Evolutionary conservation across 768 basidiomycete species (phyloP).

Genomic region (Collybia mongolica): DNA sequence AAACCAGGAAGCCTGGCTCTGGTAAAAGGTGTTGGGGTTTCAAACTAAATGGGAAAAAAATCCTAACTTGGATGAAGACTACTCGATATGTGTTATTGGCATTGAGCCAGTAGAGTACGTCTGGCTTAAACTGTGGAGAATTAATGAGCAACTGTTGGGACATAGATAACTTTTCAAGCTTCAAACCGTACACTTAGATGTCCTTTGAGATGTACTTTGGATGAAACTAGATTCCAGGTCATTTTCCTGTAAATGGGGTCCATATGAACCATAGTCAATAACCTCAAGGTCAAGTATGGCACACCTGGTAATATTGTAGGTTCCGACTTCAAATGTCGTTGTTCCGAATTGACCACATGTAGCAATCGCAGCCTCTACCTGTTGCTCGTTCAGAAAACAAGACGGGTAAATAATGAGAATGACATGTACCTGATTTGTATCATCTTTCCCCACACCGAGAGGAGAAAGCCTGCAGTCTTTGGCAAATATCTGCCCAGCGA

Average conservation of each 20-base stretch:
- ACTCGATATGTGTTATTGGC: slow-evolving; percentile 54
- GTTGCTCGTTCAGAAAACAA: background rate
- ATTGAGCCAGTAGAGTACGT: slow-evolving; percentile 57
- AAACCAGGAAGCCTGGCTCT: slow-evolving; percentile 67
- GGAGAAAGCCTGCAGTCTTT: slow-evolving; percentile 26
- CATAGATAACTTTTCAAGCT: background rate
- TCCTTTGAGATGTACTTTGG: slow-evolving; percentile 45
- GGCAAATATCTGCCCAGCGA: no score
- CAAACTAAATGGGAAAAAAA: background rate
- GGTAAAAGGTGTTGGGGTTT: background rate
- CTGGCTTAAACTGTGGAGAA: slow-evolving; percentile 44
- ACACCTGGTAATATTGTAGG: slow-evolving; percentile 53
- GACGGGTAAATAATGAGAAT: background rate
- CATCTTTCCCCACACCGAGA: slow-evolving; percentile 35
- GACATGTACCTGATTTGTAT: slow-evolving; percentile 33
- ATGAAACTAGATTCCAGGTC: slow-evolving; percentile 47
- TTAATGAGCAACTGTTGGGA: background rate
- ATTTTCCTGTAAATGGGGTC: slow-evolving; percentile 38
- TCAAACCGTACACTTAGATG: slow-evolving; percentile 37
- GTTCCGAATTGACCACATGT: slow-evolving; percentile 47
- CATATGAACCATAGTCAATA: no score
- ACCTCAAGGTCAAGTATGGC: background rate
- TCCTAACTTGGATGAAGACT: slow-evolving; percentile 57
- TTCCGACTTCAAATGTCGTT: slow-evolving; percentile 41
- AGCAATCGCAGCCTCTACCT: slow-evolving; percentile 50